A percentile compares a stretch with the other conserved stretches of the same genome.
Conservation (phyloP, 495 filamentous ascomycete species). For the Penicillium paradoxum region DNA sequence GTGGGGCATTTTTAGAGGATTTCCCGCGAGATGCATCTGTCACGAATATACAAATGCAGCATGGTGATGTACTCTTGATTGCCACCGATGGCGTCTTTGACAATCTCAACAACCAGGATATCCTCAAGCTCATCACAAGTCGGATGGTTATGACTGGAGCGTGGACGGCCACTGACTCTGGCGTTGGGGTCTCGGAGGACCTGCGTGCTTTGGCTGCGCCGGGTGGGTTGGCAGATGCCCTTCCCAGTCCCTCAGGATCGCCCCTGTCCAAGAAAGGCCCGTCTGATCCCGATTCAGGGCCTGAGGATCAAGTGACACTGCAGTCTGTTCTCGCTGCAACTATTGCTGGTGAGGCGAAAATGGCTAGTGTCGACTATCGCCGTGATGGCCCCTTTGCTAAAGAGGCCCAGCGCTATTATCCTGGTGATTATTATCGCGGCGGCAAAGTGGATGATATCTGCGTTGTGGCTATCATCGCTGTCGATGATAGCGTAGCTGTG, state of each 20-base stretch:
- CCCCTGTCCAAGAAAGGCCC: constrained; percentile 13
- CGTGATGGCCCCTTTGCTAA: constrained; percentile 90
- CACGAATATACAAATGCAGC: constrained; percentile 65
- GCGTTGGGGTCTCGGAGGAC: constrained; percentile 53
- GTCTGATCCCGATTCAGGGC: neutral
- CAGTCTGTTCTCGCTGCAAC: constrained; percentile 74
- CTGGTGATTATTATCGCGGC: constrained; percentile 74
- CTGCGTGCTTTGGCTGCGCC: constrained; percentile 49
- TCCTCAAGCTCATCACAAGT: constrained; percentile 70
- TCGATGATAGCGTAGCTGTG: constrained; percentile 32
- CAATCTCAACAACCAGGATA: constrained; percentile 86
- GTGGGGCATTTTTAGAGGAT: constrained; percentile 74
- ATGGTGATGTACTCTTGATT: constrained; percentile 87
- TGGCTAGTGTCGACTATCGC: constrained; percentile 69
- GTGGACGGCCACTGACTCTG: constrained; percentile 57
- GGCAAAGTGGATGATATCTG: constrained; percentile 93
- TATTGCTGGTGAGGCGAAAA: constrained; percentile 75
- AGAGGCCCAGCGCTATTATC: constrained; percentile 82
- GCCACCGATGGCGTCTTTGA: constrained; percentile 97
- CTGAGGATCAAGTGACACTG: constrained; percentile 39
- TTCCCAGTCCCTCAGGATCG: constrained; percentile 18
- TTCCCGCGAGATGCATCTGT: constrained; percentile 79
- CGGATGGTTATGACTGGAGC: constrained; percentile 68
- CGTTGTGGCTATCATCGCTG: constrained; percentile 68
- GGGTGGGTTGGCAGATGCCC: constrained; percentile 29